Percentiles rank a stretch among this genome's conserved stretches.
These are phyloP conservation scores for Psilocybe sp. DNA, from an alignment of 768 basidiomycete genomes.

Conservation along the genomic window DNA sequence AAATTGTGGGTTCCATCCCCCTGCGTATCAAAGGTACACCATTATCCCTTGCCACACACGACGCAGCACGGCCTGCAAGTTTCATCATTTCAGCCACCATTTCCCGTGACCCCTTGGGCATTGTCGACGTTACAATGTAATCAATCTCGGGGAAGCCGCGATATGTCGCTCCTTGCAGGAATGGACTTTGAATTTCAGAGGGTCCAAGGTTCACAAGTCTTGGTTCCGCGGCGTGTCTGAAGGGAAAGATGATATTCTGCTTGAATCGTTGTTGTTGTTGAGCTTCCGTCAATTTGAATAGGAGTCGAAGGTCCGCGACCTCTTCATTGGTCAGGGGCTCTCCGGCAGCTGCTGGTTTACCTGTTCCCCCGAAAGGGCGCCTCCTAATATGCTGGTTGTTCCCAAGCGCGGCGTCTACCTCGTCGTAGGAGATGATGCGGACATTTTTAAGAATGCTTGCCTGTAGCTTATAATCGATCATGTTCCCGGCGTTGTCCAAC, in stretches of 20 bases:
- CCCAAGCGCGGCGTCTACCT: constrained; percentile 55
- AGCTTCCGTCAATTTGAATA: constrained; percentile 17
- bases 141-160: constrained; percentile 49
- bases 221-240: neutral
- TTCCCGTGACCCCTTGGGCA: constrained; percentile 40
- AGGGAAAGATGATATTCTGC: constrained; percentile 5
- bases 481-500: constrained; percentile 56
- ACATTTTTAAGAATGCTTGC: constrained; percentile 76
- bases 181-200: constrained; percentile 25
- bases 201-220: constrained; percentile 21
- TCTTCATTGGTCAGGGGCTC: constrained; percentile 17
- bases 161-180: constrained; percentile 25
- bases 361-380: constrained; percentile 44
- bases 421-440: constrained; percentile 59
- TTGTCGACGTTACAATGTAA: constrained; percentile 39
- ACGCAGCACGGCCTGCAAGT: constrained; percentile 71
- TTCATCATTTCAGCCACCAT: constrained; percentile 84
- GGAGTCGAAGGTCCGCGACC: constrained; percentile 26
- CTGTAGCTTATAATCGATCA: constrained; percentile 67
- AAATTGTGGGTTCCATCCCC: constrained; percentile 27
- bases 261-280: constrained; percentile 11
- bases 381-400: neutral
- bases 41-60: constrained; percentile 61
- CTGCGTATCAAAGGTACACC: constrained; percentile 67
- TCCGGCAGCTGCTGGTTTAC: neutral